Conservation (phyloP, 148 eudicot genomes). For the Polygonum maritimum region DNA sequence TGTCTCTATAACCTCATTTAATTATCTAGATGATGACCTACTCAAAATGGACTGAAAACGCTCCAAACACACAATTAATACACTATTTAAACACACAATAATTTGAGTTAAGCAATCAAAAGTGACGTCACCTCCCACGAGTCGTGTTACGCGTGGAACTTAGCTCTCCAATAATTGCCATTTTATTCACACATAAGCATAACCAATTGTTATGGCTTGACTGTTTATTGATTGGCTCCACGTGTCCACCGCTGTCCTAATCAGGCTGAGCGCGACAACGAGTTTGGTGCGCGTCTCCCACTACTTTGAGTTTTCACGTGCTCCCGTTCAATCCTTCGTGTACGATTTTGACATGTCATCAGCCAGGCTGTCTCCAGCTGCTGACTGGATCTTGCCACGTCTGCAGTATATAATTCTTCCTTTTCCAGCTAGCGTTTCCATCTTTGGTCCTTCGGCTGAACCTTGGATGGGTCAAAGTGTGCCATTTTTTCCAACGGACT, state of each 20-base stretch:
- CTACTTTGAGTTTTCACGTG: neutral
- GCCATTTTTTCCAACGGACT: neutral
- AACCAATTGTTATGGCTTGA: neutral
- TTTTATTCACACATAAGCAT: neutral
- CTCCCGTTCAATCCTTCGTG: neutral
- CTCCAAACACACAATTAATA: too few relatives aligned
- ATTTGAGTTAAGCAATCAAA: too few relatives aligned
- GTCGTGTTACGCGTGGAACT: neutral
- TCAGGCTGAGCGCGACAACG: neutral
- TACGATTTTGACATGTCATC: neutral
- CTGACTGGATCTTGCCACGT: neutral
- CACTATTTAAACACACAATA: too few relatives aligned
- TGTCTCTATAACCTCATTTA: too few relatives aligned
- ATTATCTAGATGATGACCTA: too few relatives aligned
- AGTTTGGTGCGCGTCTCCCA: neutral
- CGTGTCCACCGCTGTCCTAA: neutral
- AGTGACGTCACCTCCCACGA: neutral
- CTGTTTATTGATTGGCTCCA: neutral
- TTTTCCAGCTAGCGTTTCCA: neutral
- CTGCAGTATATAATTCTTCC: neutral
- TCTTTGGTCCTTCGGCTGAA: neutral
- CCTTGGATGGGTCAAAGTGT: neutral
- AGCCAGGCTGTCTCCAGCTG: neutral
- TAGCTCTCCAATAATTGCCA: slow-evolving; percentile 2
- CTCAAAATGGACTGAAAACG: too few relatives aligned